Evolutionary conservation across 108 stramenopile genomes (phyloP), one percentile per base, ranked within the genome.

Genomic region (Nitzschia putrida): DNA sequence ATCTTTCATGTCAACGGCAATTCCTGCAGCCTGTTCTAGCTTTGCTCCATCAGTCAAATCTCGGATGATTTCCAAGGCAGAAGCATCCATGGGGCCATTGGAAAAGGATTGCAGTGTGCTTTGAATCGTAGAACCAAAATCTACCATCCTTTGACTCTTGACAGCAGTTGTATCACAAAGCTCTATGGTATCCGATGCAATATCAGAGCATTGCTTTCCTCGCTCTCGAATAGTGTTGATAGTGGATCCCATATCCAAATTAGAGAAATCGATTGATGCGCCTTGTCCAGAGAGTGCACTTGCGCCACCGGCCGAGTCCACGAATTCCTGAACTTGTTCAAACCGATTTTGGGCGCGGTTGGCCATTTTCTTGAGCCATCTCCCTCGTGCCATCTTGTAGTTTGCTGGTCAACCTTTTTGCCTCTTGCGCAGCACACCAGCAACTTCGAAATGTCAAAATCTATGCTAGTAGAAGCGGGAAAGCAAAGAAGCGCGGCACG

Each of bases 1-100:
- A 8, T 61, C 73, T 22, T 76, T 70, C 80, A 84, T 75, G 16
- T 70, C 65, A 0, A 52, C 52, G 4, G 80, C 83, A 47, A 84
- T 21, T 0, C 29, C 42, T 53, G 43, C 67, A 12, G 83, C 80
- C 57, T 74, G 67, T 25, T 59, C 49, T 5, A 71, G 23, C 44
- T 63, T 71, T 41, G 80, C 83, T 11, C 83, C 83, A 57, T 81
- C 80, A 2, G 79, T 81, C 43, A 84, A 57, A 53, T 84, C 83
- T 4, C 72, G 53, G 52, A 84, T 84, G 10, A 74, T 74, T 11
- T 73, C 77, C 37, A 84, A 76, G 0, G 74, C 65, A 41, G 74
- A 74, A 1, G 80, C 77, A 67, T 71, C 73, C 53, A 73, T 55
- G 14, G 26, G 8, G 8, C 45, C 40, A 7, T 20, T 41, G 12